Evolutionary conservation across 139 green algal genomes (phyloP).

Genomic region (Closterium sp.): DNA sequence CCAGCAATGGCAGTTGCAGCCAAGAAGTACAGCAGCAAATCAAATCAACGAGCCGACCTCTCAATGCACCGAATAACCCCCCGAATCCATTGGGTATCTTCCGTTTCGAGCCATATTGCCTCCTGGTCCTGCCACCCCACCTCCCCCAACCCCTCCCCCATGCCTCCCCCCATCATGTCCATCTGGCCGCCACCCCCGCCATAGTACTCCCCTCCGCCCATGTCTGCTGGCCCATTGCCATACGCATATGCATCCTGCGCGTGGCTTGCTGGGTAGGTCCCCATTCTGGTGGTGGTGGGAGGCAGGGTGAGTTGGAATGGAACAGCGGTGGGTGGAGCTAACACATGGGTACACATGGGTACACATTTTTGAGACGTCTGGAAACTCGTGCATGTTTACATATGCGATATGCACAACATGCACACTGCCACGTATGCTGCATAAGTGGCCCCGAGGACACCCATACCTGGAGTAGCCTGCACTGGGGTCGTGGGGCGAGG

Average conservation of each 20-base stretch:
- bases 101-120: neutral
- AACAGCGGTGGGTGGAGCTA: neutral
- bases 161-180: neutral
- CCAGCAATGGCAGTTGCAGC: neutral
- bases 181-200: neutral
- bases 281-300: neutral
- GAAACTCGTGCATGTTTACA: neutral
- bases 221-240: neutral
- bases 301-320: neutral
- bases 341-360: neutral
- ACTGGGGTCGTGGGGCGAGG: neutral
- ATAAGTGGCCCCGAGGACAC: no score
- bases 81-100: neutral
- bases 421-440: no score
- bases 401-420: neutral
- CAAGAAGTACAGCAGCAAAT: neutral
- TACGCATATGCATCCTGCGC: neutral
- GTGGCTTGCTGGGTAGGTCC: neutral
- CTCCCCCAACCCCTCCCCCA: neutral
- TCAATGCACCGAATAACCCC: neutral
- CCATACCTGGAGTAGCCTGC: no score
- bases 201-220: neutral
- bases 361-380: no score
- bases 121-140: neutral
- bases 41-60: neutral